Base-by-base conservation (phyloP, 192 early-diverging fungal species). In the Umbelopsis sp. region DNA sequence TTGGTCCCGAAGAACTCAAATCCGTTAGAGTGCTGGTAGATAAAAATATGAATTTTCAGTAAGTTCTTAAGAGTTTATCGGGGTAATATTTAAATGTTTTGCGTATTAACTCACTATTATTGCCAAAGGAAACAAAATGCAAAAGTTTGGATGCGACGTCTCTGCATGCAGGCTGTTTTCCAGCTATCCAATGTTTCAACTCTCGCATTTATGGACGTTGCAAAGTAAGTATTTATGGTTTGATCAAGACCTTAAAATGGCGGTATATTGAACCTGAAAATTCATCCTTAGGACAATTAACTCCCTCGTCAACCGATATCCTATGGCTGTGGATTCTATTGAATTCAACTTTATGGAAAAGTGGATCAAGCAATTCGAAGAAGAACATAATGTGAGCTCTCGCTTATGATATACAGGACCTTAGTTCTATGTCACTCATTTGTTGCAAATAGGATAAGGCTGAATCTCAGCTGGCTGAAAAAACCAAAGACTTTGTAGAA, bases 1-100 rank as follows among this genome's bases (percentile, higher is more conserved):
- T 72, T 69, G 72, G 77, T 43, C n/a, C 69, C 20, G 77, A 74
- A 62, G 77, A 78, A 56, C 66, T 78, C 2, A 78, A 78, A 32
- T 73, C 77, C 14, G 26, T 78, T 17, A 69, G 77, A 59, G 38
- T 66, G 11, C 34, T 78, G 34, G 66, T 78, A 7, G 77, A 78
- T 67, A 45, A 72, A 29, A 72, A 78, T 53, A 45, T 67, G 2
- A 65, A 70, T 29, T 78, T 78, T 65, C 62, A 74, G 69, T 74
- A 74, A 62, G 44, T 74, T 11, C 38, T 11, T 14, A 3, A 0
- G 16, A n/a, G 0, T 45, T 12, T 41, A 38, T 38, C 36, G 8
- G 3, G 36, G 8, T 38, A 41, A 11, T 41, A 11, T 11, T 11
- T 6, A 5, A 41, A 41, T 8, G 38, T 41, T 41, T n/a, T 24